Percentiles rank a stretch among this genome's conserved stretches.
Evolutionary conservation across 2,329 filamentous ascomycete genomes (phyloP).

Genomic region (Stemphylium lycopersici): DNA sequence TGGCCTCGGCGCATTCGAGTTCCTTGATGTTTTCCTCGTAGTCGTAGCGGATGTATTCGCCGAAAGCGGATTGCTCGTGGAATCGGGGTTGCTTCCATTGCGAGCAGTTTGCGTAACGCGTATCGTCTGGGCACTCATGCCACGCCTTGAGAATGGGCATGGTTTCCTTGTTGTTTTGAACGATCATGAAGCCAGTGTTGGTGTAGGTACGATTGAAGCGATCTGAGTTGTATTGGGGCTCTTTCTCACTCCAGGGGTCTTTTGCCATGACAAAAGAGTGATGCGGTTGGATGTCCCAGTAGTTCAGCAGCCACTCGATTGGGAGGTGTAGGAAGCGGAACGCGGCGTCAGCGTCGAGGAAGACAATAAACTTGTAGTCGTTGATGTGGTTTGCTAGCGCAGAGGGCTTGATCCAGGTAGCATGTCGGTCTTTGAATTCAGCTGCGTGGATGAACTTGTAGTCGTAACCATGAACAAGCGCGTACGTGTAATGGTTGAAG

Average conservation of each 20-base stretch:
- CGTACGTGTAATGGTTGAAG: conserved; percentile 49
- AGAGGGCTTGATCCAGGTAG: conserved; percentile 57
- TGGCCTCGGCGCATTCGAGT: conserved; percentile 47
- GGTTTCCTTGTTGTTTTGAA: conserved; percentile 58
- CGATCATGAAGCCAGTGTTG: conserved; percentile 62
- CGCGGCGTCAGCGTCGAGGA: conserved; percentile 57
- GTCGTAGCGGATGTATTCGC: conserved; percentile 50
- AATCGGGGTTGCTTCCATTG: conserved; percentile 48
- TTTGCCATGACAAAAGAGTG: conserved; percentile 55
- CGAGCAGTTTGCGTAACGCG: conserved; percentile 45
- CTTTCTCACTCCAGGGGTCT: conserved; percentile 49
- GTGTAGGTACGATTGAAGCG: conserved; percentile 51
- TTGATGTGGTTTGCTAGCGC: conserved; percentile 47
- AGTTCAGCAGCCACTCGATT: conserved; percentile 58
- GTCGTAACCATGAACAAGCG: conserved; percentile 56
- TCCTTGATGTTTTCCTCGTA: conserved; percentile 47
- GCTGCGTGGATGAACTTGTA: conserved; percentile 56
- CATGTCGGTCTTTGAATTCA: conserved; percentile 50
- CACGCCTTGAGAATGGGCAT: conserved; percentile 59
- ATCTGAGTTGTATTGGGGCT: conserved; percentile 51
- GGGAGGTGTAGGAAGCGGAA: conserved; percentile 56
- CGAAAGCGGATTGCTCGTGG: conserved; percentile 50
- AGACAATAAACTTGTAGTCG: conserved; percentile 54
- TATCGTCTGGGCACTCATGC: conserved; percentile 50
- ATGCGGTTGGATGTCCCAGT: conserved; percentile 54